Conservation (phyloP, 441 rosid genomes). For the Erodium chrysanthum region DNA sequence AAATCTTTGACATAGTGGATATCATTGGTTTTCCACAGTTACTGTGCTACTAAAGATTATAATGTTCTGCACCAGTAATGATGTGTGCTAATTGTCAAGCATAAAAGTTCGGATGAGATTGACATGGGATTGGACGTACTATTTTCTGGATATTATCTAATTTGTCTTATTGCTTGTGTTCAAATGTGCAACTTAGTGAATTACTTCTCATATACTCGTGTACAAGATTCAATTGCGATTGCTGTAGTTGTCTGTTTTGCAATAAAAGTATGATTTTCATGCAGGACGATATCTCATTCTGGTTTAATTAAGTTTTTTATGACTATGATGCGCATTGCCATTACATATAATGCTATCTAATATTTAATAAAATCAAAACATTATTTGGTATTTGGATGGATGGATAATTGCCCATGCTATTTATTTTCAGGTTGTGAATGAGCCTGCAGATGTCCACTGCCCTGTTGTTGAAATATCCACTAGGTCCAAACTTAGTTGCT, state of each 20-base stretch:
- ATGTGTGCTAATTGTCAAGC: background rate
- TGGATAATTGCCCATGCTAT: slow-evolving; percentile 15
- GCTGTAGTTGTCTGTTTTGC: background rate
- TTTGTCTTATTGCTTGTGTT: background rate
- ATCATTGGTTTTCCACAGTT: background rate
- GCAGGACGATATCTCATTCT: slow-evolving; percentile 5
- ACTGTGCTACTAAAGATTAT: background rate
- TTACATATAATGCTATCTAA: slow-evolving; percentile 1
- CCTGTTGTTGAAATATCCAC: slow-evolving; percentile 96
- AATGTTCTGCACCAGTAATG: background rate
- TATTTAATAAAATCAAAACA: background rate
- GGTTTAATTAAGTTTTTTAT: slow-evolving; percentile 7
- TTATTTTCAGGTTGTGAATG: slow-evolving; percentile 69
- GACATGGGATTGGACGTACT: background rate
- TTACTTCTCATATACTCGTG: background rate
- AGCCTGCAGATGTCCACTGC: slow-evolving; percentile 64
- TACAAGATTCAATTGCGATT: background rate
- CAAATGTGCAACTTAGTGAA: background rate
- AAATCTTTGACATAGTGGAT: background rate
- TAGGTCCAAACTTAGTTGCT: slow-evolving; percentile 92
- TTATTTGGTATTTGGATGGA: background rate
- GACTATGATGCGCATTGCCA: background rate
- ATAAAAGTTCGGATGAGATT: background rate
- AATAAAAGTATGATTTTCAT: slow-evolving; percentile 8
- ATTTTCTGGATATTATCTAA: background rate